Conservation (phyloP, 805 yeast genomes). For the Wickerhamomyces subpelliculosus region DNA sequence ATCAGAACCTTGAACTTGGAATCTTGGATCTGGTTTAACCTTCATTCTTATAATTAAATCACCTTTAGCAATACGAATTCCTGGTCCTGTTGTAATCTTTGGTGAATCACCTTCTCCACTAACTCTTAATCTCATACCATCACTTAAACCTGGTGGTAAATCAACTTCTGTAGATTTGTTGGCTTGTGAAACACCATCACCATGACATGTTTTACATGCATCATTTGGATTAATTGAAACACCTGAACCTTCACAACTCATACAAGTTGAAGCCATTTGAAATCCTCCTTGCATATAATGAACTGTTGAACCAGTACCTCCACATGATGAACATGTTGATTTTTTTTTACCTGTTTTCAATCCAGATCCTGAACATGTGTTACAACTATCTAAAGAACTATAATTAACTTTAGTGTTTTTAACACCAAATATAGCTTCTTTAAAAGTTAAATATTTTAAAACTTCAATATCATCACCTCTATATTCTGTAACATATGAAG, state of each 20-base stretch:
- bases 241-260: slow-evolving; percentile 83
- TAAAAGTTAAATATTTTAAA: slow-evolving; percentile 64
- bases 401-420: slow-evolving; percentile 58
- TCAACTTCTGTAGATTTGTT: slow-evolving; percentile 72
- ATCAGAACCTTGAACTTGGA: slow-evolving; percentile 60
- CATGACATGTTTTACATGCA: slow-evolving; percentile 76
- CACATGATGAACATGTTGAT: slow-evolving; percentile 77
- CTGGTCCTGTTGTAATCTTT: slow-evolving; percentile 62
- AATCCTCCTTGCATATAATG: slow-evolving; percentile 88
- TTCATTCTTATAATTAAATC: slow-evolving; percentile 80
- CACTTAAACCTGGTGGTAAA: slow-evolving; percentile 82
- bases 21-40: slow-evolving; percentile 67
- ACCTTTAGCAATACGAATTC: slow-evolving; percentile 67
- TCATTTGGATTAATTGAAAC: slow-evolving; percentile 61
- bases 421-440: slow-evolving; percentile 82
- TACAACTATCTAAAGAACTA: slow-evolving; percentile 69
- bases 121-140: slow-evolving; percentile 79
- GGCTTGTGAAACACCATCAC: slow-evolving; percentile 74
- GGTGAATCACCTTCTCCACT: slow-evolving; percentile 92
- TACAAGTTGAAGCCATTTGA: slow-evolving; percentile 94
- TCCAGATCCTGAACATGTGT: slow-evolving; percentile 80
- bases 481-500: slow-evolving; percentile 61
- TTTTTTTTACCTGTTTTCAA: slow-evolving; percentile 69
- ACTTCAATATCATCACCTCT: slow-evolving; percentile 88
- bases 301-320: slow-evolving; percentile 87